A percentile compares a stretch with the other conserved stretches of the same genome.
These are phyloP conservation scores for Lactuca sativa DNA, from an alignment of 129 eudicot genomes.

Conservation along the genomic window DNA sequence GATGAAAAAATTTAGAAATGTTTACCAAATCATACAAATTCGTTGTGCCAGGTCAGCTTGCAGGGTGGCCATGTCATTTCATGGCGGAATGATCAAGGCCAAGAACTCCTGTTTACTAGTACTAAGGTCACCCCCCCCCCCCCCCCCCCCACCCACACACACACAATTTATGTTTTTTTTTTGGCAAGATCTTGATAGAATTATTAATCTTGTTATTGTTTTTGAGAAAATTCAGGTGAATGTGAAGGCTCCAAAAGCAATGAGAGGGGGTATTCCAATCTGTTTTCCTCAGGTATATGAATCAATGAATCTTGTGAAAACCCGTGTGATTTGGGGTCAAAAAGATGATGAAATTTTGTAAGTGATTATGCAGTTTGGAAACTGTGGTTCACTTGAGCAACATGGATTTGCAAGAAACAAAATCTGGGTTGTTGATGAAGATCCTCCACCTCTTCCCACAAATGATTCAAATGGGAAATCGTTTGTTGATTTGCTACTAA, in stretches of 20 bases:
- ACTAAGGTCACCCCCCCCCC: conserved; percentile 47
- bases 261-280: conserved; percentile 92
- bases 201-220: conserved; percentile 2
- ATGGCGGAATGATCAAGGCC: conserved; percentile 75
- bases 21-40: background rate
- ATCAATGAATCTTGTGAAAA: background rate
- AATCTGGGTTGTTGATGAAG: conserved; percentile 67
- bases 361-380: conserved; percentile 62
- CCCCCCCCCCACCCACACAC: too few species aligned
- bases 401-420: conserved; percentile 92
- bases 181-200: conserved; percentile 12
- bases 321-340: background rate
- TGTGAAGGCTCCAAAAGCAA: conserved; percentile 61
- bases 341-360: conserved; percentile 4
- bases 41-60: conserved; percentile 73
- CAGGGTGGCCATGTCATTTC: conserved; percentile 90
- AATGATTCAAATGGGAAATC: conserved; percentile 47
- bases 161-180: background rate
- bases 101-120: conserved; percentile 81
- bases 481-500: conserved; percentile 59
- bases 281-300: conserved; percentile 88
- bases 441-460: conserved; percentile 68
- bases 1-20: background rate
- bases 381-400: conserved; percentile 76
- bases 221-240: conserved; percentile 49